Percentiles rank a stretch among this genome's conserved stretches.
Evolutionary conservation across 352 stramenopile species (phyloP).

Genomic region (Phytophthora macrochlamydospora): DNA sequence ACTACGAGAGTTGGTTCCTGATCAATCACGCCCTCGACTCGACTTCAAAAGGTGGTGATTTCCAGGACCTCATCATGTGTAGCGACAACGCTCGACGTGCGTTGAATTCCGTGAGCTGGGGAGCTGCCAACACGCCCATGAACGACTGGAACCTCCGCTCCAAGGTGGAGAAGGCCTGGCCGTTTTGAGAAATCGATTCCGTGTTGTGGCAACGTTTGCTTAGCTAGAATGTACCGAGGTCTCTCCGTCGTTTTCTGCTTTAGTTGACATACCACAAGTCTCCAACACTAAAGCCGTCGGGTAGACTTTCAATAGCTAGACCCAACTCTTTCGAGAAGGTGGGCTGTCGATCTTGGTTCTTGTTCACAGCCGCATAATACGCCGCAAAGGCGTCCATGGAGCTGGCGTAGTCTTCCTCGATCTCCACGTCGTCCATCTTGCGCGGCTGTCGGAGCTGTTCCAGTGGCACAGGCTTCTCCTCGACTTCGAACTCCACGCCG

Average conservation of each 20-base stretch:
- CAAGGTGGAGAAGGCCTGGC: too few species aligned
- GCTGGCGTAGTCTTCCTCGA: conserved; percentile 85
- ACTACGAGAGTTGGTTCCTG: too few species aligned
- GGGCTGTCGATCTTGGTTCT: conserved; percentile 74
- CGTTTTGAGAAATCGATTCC: too few species aligned
- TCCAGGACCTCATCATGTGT: too few species aligned
- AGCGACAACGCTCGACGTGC: too few species aligned
- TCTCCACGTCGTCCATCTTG: conserved; percentile 88
- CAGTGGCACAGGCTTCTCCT: conserved; percentile 72
- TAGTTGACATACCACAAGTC: conserved; percentile 78
- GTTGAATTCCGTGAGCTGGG: too few species aligned
- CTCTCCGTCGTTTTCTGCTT: not conserved
- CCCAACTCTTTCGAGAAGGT: conserved; percentile 84
- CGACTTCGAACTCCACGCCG: conserved; percentile 86
- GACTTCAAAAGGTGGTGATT: too few species aligned
- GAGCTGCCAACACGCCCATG: too few species aligned
- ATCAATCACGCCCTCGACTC: too few species aligned
- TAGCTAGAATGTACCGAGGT: not conserved
- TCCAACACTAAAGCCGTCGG: conserved; percentile 69
- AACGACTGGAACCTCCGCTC: too few species aligned
- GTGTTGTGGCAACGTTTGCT: not conserved
- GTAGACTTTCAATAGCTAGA: conserved; percentile 86
- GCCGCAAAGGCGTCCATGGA: conserved; percentile 89
- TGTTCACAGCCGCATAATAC: conserved; percentile 90
- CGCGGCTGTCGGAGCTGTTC: conserved; percentile 75